Evolutionary conservation across 331 rosid genomes (phyloP), one percentile per base, ranked within the genome.

Genomic region (Dryas integrifolia): DNA sequence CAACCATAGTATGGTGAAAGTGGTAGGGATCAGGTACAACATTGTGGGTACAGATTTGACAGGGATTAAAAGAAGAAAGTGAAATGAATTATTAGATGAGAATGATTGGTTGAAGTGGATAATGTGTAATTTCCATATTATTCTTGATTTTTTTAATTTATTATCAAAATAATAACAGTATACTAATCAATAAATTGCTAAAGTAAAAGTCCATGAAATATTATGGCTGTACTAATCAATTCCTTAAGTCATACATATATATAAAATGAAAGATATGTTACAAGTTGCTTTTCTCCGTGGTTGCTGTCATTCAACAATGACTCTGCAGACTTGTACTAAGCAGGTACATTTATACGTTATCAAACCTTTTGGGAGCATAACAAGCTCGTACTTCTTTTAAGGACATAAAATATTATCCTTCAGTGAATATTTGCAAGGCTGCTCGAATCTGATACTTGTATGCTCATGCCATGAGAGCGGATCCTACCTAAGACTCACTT

Each of bases 401-500:
- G 66, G 39, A 13, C 47, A 39, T 30, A 40, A 61, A 21, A 40
- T 14, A 30, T 2, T 9, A 5, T 61, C 48, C 48, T 61, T 61
- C 48, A 53, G 26, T 61, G 4, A 11, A 60, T 38, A 30, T 48
- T 61, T 43, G 48, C 43, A 61, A 6, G 15, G 58, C 58, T 24
- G 70, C 60, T 56, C 21, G 58, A 11, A 10, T 11, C 7, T 35
- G 70, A n/a, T 53, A 53, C 59, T 18, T 16, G 35, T 30, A 4
- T 41, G 74, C 14, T 8, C 57, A 3, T 38, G 8, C n/a, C 6
- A 18, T 53, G 15, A 7, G 1, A 70, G 67, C 11, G 62, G 44
- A 35, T 9, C n/a, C 46, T n/a, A 21, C 47, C 16, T 65, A 49
- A 59, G 56, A 59, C 76, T 90, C 88, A 93, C 86, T 87, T 90